Conservation (phyloP, 441 rosid genomes). For the Raphanus hybrid region DNA sequence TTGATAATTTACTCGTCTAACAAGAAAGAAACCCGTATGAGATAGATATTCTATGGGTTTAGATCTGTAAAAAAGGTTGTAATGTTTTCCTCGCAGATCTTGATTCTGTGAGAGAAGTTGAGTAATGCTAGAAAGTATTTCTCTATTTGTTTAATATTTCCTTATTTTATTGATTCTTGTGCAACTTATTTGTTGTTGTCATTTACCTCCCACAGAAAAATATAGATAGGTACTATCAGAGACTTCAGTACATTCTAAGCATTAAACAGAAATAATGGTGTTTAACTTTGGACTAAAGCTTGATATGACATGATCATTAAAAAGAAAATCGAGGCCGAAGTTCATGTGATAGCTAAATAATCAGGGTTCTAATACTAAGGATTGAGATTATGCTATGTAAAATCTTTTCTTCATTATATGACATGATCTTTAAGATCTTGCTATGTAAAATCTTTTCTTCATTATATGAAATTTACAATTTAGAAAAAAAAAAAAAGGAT, state of each 20-base stretch:
- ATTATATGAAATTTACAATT: too few species aligned
- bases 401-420: too few species aligned
- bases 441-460: too few species aligned
- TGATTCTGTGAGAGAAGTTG: constrained; percentile 61
- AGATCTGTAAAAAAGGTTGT: constrained; percentile 40
- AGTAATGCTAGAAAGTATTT: constrained; percentile 29
- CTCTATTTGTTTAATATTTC: not conserved
- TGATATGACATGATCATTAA: not conserved
- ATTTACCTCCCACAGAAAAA: constrained; percentile 12
- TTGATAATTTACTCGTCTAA: constrained; percentile 46
- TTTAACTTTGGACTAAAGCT: not conserved
- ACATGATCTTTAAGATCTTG: too few species aligned
- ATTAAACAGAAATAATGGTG: not conserved
- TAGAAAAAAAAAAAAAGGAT: not conserved
- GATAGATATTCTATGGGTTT: constrained; percentile 43
- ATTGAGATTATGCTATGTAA: too few species aligned
- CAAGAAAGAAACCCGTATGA: constrained; percentile 41
- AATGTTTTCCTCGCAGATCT: constrained; percentile 66
- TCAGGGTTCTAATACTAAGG: constrained; percentile 7
- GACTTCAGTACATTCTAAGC: constrained; percentile 2
- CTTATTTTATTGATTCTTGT: constrained; percentile 6
- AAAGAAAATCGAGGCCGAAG: constrained; percentile 1
- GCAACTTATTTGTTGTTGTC: constrained; percentile 14
- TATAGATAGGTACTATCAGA: not conserved
- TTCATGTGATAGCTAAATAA: constrained; percentile 15